Evolutionary conservation across 164 flowering plant genomes (phyloP).

Genomic region (Tetracentron sinense): DNA sequence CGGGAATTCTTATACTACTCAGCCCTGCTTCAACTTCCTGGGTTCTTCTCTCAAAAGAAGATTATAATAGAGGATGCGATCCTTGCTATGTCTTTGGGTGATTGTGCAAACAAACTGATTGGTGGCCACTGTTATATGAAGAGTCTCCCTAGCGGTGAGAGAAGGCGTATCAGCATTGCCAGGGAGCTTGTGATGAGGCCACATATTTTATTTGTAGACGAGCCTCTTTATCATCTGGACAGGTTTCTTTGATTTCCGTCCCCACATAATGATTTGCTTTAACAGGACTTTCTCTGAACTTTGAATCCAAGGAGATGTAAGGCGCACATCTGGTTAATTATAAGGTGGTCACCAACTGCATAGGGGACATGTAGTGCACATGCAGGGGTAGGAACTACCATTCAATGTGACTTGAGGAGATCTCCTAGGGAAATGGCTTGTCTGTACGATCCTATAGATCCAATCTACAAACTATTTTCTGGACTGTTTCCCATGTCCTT

Average conservation of each 20-base stretch:
- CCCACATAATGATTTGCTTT: neutral
- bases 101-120: conserved; percentile 81
- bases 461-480: neutral
- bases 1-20: conserved; percentile 91
- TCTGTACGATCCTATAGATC: neutral
- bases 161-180: conserved; percentile 93
- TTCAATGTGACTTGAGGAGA: neutral
- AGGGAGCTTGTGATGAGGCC: conserved; percentile 98
- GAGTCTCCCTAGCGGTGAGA: conserved; percentile 87
- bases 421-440: neutral
- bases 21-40: conserved; percentile 91
- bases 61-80: conserved; percentile 94
- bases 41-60: conserved; percentile 76
- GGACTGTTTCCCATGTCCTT: neutral
- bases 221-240: conserved; percentile 99
- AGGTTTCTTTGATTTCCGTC: conserved; percentile 40
- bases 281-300: neutral
- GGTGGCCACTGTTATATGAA: conserved; percentile 96
- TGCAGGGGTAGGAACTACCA: neutral
- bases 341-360: neutral
- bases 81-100: conserved; percentile 86
- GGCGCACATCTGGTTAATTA: neutral
- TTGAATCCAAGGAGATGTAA: neutral
- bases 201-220: conserved; percentile 81
- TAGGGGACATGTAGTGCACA: neutral